A percentile compares a stretch with the other conserved stretches of the same genome.
These are phyloP conservation scores for Gynostemma pentaphyllum DNA, from an alignment of 306 rosid genomes.

Conservation along the genomic window DNA sequence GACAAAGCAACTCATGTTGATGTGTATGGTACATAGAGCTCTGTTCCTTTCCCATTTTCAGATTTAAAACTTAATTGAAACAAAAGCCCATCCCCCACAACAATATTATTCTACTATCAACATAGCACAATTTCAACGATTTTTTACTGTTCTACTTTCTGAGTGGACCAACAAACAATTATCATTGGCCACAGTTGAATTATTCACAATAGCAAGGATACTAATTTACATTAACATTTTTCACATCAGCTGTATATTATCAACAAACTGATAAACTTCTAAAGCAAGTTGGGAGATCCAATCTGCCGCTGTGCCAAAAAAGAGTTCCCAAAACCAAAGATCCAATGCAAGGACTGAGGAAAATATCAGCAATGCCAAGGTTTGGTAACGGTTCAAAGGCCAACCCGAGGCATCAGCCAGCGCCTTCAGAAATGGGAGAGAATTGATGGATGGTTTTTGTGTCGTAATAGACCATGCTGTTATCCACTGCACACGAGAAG, in stretches of 20 bases:
- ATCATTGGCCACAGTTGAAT: not conserved
- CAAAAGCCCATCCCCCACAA: too few relatives aligned
- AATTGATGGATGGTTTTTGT: constrained; percentile 32
- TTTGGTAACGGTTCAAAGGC: constrained; percentile 96
- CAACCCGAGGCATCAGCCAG: constrained; percentile 76
- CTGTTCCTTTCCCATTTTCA: too few relatives aligned
- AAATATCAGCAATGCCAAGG: constrained; percentile 84
- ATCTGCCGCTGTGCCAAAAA: constrained; percentile 53
- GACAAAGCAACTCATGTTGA: too few relatives aligned
- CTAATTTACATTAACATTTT: not conserved
- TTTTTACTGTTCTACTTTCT: constrained; percentile 1
- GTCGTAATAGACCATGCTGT: constrained; percentile 83
- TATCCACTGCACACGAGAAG: constrained; percentile 61
- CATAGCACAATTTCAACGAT: not conserved
- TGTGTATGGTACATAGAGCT: too few relatives aligned
- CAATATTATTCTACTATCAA: too few relatives aligned
- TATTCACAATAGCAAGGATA: not conserved
- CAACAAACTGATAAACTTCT: constrained; percentile 31
- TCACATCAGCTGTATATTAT: constrained; percentile 39
- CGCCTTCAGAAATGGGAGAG: constrained; percentile 73
- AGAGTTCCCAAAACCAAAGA: constrained; percentile 95
- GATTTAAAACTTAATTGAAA: too few relatives aligned
- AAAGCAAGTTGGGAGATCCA: constrained; percentile 47
- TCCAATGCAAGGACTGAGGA: constrained; percentile 80
- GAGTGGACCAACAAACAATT: not conserved